Conservation (phyloP, 169 alveolate species). For the Amoebophrya sp. region DNA sequence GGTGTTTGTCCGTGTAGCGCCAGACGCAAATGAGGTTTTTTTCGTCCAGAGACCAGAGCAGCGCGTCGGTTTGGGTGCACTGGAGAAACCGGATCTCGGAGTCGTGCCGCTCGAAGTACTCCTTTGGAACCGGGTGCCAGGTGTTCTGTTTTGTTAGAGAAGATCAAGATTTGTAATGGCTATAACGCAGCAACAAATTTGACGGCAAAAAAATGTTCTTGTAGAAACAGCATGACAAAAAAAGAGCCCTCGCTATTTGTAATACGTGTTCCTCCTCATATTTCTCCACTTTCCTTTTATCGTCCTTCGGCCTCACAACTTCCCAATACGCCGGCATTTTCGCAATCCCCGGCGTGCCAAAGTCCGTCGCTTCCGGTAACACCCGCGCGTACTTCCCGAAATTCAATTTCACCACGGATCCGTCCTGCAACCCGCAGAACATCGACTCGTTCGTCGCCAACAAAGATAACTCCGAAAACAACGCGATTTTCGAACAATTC, state of each 20-base stretch:
- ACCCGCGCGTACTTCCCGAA: background rate
- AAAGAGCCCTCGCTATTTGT: too few species aligned
- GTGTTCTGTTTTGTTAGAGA: too few species aligned
- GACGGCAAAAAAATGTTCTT: too few species aligned
- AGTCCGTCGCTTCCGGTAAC: background rate
- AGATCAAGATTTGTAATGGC: too few species aligned
- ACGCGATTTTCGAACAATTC: background rate
- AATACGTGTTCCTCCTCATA: too few species aligned
- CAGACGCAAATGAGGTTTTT: background rate
- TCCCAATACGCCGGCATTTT: background rate
- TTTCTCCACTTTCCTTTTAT: too few species aligned
- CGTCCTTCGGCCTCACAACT: too few species aligned
- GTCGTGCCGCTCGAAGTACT: conserved; percentile 15
- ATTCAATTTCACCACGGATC: background rate
- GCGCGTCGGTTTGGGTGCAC: background rate
- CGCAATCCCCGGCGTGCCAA: background rate
- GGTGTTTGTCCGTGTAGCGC: background rate
- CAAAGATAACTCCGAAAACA: background rate
- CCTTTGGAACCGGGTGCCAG: background rate
- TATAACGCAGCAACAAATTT: too few species aligned
- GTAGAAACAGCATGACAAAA: too few species aligned
- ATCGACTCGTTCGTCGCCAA: background rate
- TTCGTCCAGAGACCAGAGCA: background rate
- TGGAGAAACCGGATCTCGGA: background rate
- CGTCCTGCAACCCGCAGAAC: background rate